These are phyloP conservation scores for Firmiana major DNA, from an alignment of 345 rosid species.

Conservation along the genomic window DNA sequence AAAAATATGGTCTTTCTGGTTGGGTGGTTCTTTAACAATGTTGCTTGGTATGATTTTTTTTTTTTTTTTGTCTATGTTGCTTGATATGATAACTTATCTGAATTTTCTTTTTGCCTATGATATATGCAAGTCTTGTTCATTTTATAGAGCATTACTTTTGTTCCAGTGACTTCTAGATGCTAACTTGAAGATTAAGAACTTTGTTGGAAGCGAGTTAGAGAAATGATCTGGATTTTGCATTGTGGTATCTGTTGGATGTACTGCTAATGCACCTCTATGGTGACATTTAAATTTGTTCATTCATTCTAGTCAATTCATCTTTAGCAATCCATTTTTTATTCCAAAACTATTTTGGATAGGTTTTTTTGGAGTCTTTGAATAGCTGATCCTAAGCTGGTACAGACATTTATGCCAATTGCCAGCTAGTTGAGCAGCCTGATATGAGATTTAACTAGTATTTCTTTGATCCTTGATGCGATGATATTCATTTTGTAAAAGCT, in stretches of 20 bases:
- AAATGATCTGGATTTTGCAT: too few species aligned
- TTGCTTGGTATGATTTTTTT: neutral
- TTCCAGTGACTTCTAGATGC: neutral
- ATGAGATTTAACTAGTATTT: neutral
- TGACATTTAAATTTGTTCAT: neutral
- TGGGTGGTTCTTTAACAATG: neutral
- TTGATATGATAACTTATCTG: neutral
- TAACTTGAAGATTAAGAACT: neutral
- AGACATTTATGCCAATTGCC: neutral
- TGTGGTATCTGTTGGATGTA: too few species aligned
- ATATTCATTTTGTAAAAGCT: neutral
- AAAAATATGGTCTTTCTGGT: neutral
- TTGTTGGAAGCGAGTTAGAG: too few species aligned
- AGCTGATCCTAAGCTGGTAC: neutral
- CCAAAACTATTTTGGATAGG: neutral
- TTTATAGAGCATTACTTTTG: neutral
- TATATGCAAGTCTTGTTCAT: neutral
- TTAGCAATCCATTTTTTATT: neutral
- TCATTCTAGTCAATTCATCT: neutral
- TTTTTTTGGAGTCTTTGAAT: neutral
- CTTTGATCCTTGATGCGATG: neutral
- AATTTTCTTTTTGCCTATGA: neutral
- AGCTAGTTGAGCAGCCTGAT: neutral
- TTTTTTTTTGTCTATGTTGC: neutral
- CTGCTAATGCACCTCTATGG: neutral